phyloP scores from a whole-genome alignment of 305 asterid genomes.

The Fraxinus albicans region DNA sequence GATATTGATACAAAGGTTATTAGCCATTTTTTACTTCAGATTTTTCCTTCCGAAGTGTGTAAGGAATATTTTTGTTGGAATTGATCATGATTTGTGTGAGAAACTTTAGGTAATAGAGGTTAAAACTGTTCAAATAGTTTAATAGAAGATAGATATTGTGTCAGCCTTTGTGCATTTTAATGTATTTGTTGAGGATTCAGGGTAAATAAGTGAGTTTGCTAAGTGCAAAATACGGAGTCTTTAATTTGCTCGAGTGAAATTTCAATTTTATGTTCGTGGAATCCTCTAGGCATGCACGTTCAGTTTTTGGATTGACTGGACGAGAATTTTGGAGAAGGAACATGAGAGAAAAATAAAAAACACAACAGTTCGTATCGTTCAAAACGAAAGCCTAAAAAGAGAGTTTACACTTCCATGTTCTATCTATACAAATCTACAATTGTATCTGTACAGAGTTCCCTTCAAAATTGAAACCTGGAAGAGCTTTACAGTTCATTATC shows the following conservation, averaged over 20 bases:
- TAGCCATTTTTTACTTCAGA: conserved; percentile 4
- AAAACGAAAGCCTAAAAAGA: not conserved
- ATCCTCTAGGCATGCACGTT: not conserved
- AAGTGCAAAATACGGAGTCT: not conserved
- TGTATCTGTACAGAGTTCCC: not conserved
- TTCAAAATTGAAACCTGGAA: not conserved
- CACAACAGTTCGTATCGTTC: not conserved
- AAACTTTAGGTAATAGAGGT: not conserved
- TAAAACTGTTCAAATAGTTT: not conserved
- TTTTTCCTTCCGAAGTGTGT: conserved; percentile 4
- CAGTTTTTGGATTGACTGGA: not conserved
- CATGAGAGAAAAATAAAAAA: not conserved
- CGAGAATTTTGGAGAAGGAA: not conserved
- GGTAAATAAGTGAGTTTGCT: not conserved
- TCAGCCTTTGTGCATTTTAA: not conserved
- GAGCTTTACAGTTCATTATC: not conserved
- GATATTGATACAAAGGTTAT: not conserved
- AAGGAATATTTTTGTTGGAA: conserved; percentile 26
- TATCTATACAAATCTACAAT: not conserved
- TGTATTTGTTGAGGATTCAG: not conserved
- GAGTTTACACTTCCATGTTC: not conserved
- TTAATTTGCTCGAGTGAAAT: not conserved
- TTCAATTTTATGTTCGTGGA: not conserved
- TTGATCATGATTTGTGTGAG: conserved; percentile 5
- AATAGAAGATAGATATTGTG: not conserved